These are phyloP conservation scores for Xylaria curta DNA, from an alignment of 495 filamentous ascomycete genomes.

Conservation along the genomic window DNA sequence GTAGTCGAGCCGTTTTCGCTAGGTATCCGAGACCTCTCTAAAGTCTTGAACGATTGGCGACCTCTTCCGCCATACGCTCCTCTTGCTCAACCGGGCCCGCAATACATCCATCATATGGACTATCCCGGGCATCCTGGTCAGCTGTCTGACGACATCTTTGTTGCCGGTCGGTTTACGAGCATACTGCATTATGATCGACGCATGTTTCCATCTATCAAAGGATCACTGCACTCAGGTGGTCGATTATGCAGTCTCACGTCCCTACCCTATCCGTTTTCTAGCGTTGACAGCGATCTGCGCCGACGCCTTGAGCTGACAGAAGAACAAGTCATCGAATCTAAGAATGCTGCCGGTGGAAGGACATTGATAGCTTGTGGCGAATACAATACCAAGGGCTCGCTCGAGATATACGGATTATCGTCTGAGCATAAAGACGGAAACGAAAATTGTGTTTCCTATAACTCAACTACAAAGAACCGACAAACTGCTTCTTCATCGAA, in stretches of 20 bases:
- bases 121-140: constrained; percentile 55
- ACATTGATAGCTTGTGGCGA: constrained; percentile 87
- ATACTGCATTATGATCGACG: constrained; percentile 89
- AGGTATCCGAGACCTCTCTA: not conserved
- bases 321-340: constrained; percentile 57
- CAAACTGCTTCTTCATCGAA: constrained; percentile 83
- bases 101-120: constrained; percentile 80
- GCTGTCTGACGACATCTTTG: constrained; percentile 71
- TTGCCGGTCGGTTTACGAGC: constrained; percentile 89
- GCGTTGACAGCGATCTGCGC: constrained; percentile 59
- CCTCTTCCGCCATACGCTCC: constrained; percentile 68
- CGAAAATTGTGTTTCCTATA: constrained; percentile 43
- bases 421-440: constrained; percentile 29
- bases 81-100: constrained; percentile 79
- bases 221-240: constrained; percentile 83
- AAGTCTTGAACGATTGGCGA: constrained; percentile 8
- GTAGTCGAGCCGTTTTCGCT: constrained; percentile 41
- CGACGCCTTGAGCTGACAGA: constrained; percentile 58
- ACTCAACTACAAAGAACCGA: constrained; percentile 69
- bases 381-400: constrained; percentile 89
- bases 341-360: constrained; percentile 56
- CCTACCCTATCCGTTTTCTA: constrained; percentile 71
- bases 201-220: constrained; percentile 78
- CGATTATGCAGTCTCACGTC: constrained; percentile 78
- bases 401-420: constrained; percentile 82